A percentile compares a stretch with the other conserved stretches of the same genome.
These are phyloP conservation scores for Angophora floribunda DNA, from an alignment of 345 rosid species.

Conservation along the genomic window DNA sequence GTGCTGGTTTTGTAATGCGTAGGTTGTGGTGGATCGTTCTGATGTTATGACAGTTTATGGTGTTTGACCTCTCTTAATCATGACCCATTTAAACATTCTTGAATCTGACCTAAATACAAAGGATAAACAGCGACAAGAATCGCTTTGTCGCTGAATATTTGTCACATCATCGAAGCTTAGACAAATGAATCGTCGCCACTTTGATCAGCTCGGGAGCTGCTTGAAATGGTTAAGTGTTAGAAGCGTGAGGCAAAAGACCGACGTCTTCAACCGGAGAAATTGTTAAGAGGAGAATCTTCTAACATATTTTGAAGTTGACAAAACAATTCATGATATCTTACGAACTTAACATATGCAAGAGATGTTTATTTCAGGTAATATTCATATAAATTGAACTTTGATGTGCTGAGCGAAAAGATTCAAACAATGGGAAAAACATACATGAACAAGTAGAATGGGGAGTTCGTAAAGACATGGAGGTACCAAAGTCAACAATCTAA, in stretches of 20 bases:
- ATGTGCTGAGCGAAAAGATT: neutral
- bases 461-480: neutral
- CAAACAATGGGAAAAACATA: neutral
- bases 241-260: too few species aligned
- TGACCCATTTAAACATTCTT: neutral
- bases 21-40: neutral
- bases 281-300: neutral
- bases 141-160: neutral
- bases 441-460: neutral
- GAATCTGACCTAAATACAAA: neutral
- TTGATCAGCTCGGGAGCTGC: constrained; percentile 32
- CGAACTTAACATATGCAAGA: neutral
- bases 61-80: neutral
- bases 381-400: too few species aligned
- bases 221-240: constrained; percentile 17
- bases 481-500: neutral
- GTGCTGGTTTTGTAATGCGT: neutral
- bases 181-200: neutral
- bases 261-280: too few species aligned
- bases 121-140: neutral
- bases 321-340: neutral
- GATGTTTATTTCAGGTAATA: neutral
- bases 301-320: neutral
- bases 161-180: neutral
- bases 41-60: neutral